phyloP scores from a whole-genome alignment of 345 rosid species.

The Punica granatum region DNA sequence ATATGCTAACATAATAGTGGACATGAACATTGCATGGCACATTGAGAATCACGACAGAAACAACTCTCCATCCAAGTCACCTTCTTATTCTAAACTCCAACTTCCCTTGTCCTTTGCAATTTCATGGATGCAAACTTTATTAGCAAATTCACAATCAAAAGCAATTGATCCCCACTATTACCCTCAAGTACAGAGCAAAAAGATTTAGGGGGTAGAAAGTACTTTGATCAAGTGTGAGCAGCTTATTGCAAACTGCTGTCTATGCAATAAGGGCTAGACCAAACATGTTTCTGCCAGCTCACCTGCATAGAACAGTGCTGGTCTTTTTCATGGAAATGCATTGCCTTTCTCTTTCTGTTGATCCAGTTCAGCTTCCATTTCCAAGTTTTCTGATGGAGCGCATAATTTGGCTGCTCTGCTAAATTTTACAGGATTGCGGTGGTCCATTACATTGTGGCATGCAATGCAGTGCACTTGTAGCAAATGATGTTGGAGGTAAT shows the following conservation, averaged over 20 bases:
- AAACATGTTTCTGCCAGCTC: not conserved
- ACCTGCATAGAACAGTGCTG: not conserved
- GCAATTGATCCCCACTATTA: no score
- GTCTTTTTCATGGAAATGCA: not conserved
- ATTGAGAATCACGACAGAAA: no score
- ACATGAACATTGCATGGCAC: no score
- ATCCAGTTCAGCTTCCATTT: not conserved
- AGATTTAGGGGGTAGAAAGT: no score
- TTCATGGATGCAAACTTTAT: no score
- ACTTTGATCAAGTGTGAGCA: no score
- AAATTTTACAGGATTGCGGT: constrained; percentile 61
- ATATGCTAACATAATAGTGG: no score
- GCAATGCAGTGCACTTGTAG: constrained; percentile 72
- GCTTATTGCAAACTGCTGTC: not conserved
- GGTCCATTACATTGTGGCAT: constrained; percentile 74
- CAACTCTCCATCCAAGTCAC: no score
- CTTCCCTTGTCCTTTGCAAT: no score
- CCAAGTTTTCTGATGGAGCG: not conserved
- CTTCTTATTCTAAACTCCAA: no score
- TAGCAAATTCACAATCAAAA: no score
- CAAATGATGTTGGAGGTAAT: constrained; percentile 49
- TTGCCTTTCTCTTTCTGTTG: not conserved
- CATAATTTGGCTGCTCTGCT: not conserved
- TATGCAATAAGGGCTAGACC: not conserved
- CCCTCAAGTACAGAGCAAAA: no score